Base-by-base conservation (phyloP, 1,284 basidiomycete species). In the Bjerkandera adusta region DNA sequence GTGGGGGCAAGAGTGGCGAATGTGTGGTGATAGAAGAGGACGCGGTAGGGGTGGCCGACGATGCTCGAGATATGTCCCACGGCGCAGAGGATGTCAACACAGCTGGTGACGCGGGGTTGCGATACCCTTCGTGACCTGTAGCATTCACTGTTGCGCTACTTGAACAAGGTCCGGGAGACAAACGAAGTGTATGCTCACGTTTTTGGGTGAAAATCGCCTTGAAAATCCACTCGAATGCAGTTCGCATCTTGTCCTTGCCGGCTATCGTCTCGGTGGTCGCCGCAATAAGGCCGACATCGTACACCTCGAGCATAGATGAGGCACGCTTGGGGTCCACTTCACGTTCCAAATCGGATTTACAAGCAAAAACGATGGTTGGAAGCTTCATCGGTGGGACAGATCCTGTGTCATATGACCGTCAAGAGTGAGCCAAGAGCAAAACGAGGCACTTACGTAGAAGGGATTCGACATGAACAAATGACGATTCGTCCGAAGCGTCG, bases 31-130 rank as follows among this genome's bases (percentile, higher is more conserved):
- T 50, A 25, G 73, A 69, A 11, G 74, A 67, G 6, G 65, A 59
- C 25, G 70, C 70, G 3, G 74, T 79, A 1, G 81, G 76, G 7
- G 81, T 77, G 16, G 70, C 68, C 10, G 73, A 65, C 18, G 71
- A 63, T 49, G 68, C 68, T 39, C 72, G 67, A 26, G 75, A 71
- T 40, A 68, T 66, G 45, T 81, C 80, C 72, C 78, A 81, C 44
- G 76, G 73, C 22, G 72, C 66, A 18, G 76, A 68, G 41, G 76
- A 69, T 34, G 65, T 65, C 34, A 84, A 60, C 10, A 80, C 61
- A 43, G 79, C 76, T 8, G 86, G 85, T 22, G 85, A 87, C 7
- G 85, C 84, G 44, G 85, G 83, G 62, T 88, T 89, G 56, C 76
- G 73, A 57, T 79, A 74, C 45, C 73, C 70, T n/a, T n/a, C n/a